A percentile compares a stretch with the other conserved stretches of the same genome.
Conservation (phyloP, 257 asterid species). For the Rubia yunnanensis region DNA sequence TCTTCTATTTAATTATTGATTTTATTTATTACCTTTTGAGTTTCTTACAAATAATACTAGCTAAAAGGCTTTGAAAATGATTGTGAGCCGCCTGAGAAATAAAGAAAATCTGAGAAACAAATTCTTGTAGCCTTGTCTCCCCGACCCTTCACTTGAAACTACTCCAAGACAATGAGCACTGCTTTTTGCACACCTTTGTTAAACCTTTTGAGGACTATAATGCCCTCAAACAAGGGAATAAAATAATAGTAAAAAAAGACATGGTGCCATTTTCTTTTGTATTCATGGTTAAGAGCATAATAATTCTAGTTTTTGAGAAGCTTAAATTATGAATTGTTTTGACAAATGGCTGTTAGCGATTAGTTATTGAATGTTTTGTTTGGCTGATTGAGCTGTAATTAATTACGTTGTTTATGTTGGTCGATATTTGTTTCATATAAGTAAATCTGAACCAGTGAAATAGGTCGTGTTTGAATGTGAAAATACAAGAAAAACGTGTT, state of each 20-base stretch:
- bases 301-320: background rate
- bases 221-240: conserved; percentile 13
- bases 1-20: background rate
- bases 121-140: conserved; percentile 39
- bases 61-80: conserved; percentile 47
- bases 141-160: conserved; percentile 26
- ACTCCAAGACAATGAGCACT: conserved; percentile 34
- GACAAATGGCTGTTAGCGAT: too few relatives aligned
- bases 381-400: too few relatives aligned
- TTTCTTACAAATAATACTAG: background rate
- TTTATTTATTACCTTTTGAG: background rate
- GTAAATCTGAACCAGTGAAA: too few relatives aligned
- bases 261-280: background rate
- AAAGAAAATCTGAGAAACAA: background rate
- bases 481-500: too few relatives aligned
- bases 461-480: too few relatives aligned
- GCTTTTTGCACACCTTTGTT: conserved; percentile 26
- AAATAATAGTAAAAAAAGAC: too few relatives aligned
- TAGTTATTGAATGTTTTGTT: too few relatives aligned
- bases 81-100: conserved; percentile 34
- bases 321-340: too few relatives aligned
- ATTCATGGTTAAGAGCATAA: background rate
- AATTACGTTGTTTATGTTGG: too few relatives aligned
- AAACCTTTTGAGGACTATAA: conserved; percentile 16
- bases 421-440: too few relatives aligned